Conservation (phyloP, 1,139 yeast species). For the Yamadazyma oceani region DNA sequence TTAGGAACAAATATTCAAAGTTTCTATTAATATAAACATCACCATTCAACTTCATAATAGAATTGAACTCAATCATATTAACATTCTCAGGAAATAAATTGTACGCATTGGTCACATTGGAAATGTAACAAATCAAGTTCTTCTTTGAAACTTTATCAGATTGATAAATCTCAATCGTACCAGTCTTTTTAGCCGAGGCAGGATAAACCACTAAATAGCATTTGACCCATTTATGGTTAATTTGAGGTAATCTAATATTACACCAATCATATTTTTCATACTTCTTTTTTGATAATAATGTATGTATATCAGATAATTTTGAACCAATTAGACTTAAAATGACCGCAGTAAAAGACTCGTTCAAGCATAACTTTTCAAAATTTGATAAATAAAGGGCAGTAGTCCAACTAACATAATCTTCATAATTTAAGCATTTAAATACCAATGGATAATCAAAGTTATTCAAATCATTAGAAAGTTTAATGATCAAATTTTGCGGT, state of each 20-base stretch:
- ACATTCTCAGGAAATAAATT: constrained; percentile 58
- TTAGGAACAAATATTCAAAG: constrained; percentile 29
- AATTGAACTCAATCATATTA: constrained; percentile 51
- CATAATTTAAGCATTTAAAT: constrained; percentile 31
- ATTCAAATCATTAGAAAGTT: constrained; percentile 38
- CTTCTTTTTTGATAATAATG: constrained; percentile 46
- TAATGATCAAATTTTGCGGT: constrained; percentile 25
- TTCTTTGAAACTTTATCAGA: constrained; percentile 44
- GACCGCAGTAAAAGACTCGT: constrained; percentile 59
- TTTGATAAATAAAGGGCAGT: constrained; percentile 48
- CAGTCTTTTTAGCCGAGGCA: constrained; percentile 37
- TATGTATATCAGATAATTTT: constrained; percentile 52
- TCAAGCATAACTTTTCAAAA: constrained; percentile 50
- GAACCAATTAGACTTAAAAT: constrained; percentile 55
- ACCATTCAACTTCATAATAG: constrained; percentile 53
- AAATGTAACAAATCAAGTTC: constrained; percentile 46
- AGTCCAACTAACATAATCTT: constrained; percentile 44
- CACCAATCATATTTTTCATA: constrained; percentile 55
- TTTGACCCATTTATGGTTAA: constrained; percentile 55
- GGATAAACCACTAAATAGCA: constrained; percentile 49
- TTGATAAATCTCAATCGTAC: constrained; percentile 51
- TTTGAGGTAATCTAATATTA: constrained; percentile 54
- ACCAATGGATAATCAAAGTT: constrained; percentile 32
- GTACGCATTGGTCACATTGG: constrained; percentile 40
- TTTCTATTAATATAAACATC: constrained; percentile 47